Base-by-base conservation (phyloP, 2,329 filamentous ascomycete genomes). In the Bipolaris sorokiniana region DNA sequence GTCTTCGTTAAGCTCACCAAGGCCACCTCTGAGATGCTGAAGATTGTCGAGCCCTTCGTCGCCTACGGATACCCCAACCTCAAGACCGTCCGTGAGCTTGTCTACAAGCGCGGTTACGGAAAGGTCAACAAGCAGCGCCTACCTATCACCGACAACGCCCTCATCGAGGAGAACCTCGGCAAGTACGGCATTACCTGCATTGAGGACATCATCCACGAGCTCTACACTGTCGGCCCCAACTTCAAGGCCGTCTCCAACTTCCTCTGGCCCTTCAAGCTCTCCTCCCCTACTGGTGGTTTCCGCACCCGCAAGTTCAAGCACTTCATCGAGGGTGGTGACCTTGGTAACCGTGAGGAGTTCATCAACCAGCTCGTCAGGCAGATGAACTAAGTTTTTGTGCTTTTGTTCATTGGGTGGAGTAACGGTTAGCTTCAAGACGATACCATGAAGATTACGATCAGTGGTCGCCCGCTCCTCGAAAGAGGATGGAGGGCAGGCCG, bases 241-340 rank as follows among this genome's bases (percentile, higher is more conserved):
- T 82, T 82, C 91, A 98, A 97, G 90, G 93, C 97, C 86, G 92
- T 92, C 79, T 87, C 88, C 87, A 99, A 98, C 91, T 98, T 98
- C 90, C 86, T 99, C 72, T 99, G 95, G 95, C 95, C 95, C 80
- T 99, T 99, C 90, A 98, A 99, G 91, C 90, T 99, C 72, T 92
- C 88, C 87, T 97, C 97, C 87, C 95, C 95, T 79, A 98, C 84
- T 74, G 95, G 95, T 81, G 95, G 95, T 70, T 99, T 98, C 92
- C 90, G 90, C 73, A 82, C 90, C 75, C 87, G 95, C 83, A 99
- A 98, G 87, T 98, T 98, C 90, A 95, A 92, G 87, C 93, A 98
- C 87, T 98, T 91, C 87, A 92, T 98, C 69, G 91, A 97, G 88
- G 95, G 94, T 83, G 95, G 95, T 90, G 95, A 99, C 83, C 86